Evolutionary conservation across 495 filamentous ascomycete genomes (phyloP).

Genomic region (Penicillium cataractarum): DNA sequence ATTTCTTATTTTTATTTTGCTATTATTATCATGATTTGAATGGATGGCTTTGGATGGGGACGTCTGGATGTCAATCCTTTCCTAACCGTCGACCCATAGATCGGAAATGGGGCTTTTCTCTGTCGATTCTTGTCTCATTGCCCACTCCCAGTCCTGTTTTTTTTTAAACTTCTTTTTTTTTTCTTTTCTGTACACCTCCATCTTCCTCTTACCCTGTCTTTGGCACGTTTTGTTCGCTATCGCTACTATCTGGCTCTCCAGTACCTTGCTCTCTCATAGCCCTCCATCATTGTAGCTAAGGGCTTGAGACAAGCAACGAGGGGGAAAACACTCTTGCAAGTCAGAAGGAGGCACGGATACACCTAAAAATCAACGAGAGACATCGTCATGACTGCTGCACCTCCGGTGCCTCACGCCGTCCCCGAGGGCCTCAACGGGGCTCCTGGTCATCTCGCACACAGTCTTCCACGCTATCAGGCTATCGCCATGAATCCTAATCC

Average conservation of each 20-base stretch:
- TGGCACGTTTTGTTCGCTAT: neutral
- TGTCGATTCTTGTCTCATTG: constrained; percentile 28
- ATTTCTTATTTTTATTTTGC: constrained; percentile 29
- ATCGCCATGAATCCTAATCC: constrained; percentile 53
- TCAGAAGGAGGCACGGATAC: neutral
- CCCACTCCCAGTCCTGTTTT: constrained; percentile 3
- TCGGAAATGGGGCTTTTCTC: constrained; percentile 30
- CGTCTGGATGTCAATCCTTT: constrained; percentile 34
- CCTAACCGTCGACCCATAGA: constrained; percentile 35
- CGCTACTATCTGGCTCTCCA: neutral
- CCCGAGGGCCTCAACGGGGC: constrained; percentile 42
- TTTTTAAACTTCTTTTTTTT: constrained; percentile 15
- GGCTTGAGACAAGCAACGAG: neutral
- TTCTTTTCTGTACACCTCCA: constrained; percentile 12
- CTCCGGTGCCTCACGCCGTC: constrained; percentile 42
- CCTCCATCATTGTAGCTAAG: constrained; percentile 4
- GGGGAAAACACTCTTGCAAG: neutral
- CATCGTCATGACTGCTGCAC: constrained; percentile 45
- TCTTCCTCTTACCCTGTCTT: constrained; percentile 10
- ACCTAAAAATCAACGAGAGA: neutral
- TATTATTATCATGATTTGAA: constrained; percentile 22
- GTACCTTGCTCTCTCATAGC: neutral
- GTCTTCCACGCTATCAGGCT: constrained; percentile 48
- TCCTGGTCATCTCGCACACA: constrained; percentile 39
- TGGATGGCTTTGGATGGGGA: constrained; percentile 20